phyloP scores from a whole-genome alignment of 139 green algal species.

The Coelastrella sp. region DNA sequence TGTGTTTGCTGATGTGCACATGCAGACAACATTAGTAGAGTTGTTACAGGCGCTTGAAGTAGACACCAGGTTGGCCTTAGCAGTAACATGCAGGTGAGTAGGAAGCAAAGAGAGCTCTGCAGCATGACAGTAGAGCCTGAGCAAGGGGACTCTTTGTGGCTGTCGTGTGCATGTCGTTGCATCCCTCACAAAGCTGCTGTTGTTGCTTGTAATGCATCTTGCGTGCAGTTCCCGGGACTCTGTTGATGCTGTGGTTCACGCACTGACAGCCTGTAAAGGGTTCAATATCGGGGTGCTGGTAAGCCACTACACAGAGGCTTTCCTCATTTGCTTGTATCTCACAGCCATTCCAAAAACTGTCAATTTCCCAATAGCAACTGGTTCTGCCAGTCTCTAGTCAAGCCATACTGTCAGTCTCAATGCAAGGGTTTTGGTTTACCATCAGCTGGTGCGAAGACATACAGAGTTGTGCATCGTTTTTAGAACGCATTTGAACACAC shows the following conservation, averaged over 20 bases:
- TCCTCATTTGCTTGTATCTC: no score
- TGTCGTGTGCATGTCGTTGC: background rate
- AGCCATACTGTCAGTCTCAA: no score
- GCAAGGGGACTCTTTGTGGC: background rate
- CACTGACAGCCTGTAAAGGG: background rate
- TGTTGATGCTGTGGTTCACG: slow-evolving; percentile 25
- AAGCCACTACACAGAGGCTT: no score
- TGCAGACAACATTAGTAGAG: slow-evolving; percentile 56
- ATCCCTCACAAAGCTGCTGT: background rate
- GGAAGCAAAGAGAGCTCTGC: background rate
- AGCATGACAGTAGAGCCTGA: background rate
- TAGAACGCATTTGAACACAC: no score
- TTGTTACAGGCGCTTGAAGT: slow-evolving; percentile 49
- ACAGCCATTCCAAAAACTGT: background rate
- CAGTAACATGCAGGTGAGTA: slow-evolving; percentile 51
- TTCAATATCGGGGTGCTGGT: slow-evolving; percentile 38
- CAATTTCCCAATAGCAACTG: no score
- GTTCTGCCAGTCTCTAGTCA: no score
- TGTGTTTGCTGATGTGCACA: no score
- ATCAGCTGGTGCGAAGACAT: no score
- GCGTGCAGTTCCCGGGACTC: slow-evolving; percentile 42
- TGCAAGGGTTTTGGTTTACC: no score
- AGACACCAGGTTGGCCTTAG: slow-evolving; percentile 29
- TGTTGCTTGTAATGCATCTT: background rate
- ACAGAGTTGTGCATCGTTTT: no score